These are phyloP conservation scores for Camellia lanceoleosa DNA, from an alignment of 148 eudicot species.

Conservation along the genomic window DNA sequence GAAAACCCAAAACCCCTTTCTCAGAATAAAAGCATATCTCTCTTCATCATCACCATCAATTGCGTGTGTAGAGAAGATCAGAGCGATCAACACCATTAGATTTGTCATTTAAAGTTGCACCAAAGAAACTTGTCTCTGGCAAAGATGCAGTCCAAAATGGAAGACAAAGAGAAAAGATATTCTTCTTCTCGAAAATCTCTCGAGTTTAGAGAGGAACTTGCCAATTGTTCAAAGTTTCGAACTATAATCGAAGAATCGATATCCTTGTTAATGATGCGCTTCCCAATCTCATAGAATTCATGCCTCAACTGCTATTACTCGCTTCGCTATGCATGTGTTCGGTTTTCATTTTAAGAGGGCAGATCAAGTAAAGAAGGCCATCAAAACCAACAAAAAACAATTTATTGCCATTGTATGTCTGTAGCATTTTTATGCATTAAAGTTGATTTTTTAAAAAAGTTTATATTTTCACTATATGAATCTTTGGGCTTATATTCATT, in stretches of 20 bases:
- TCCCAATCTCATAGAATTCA: constrained; percentile 71
- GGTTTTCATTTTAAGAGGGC: constrained; percentile 71
- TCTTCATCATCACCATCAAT: too few relatives aligned
- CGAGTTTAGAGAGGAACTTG: constrained; percentile 51
- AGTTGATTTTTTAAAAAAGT: not conserved
- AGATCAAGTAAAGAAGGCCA: constrained; percentile 43
- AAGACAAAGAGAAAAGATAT: constrained; percentile 30
- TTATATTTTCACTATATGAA: not conserved
- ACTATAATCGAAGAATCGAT: constrained; percentile 58
- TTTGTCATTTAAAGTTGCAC: constrained; percentile 36
- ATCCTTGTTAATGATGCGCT: constrained; percentile 80
- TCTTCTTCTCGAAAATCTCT: constrained; percentile 62
- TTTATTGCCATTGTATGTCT: constrained; percentile 61
- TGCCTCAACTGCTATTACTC: constrained; percentile 84
- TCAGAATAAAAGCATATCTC: too few relatives aligned
- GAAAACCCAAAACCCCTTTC: too few relatives aligned
- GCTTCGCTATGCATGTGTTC: constrained; percentile 56
- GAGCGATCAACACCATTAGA: too few relatives aligned
- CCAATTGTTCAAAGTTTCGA: constrained; percentile 62
- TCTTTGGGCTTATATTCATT: not conserved
- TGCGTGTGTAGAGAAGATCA: too few relatives aligned
- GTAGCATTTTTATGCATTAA: not conserved
- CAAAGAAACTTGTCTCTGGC: constrained; percentile 29
- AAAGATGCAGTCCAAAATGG: constrained; percentile 24
- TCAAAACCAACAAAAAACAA: constrained; percentile 36